Evolutionary conservation across 768 basidiomycete genomes (phyloP).

Genomic region (Lyophyllum decastes): DNA sequence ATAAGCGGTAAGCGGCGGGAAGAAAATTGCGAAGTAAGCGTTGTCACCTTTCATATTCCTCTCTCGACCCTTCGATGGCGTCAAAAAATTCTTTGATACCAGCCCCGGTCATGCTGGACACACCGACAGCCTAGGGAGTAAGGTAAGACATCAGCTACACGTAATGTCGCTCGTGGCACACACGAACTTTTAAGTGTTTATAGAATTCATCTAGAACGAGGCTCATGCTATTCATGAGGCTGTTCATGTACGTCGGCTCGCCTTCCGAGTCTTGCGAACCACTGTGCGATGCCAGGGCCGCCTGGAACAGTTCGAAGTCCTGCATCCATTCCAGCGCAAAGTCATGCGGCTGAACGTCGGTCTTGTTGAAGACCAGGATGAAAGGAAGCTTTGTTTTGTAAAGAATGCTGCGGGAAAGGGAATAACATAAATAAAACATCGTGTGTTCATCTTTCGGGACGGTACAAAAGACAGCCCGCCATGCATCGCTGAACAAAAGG

Average conservation of each 20-base stretch:
- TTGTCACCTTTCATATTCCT: constrained; percentile 85
- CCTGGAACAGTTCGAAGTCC: constrained; percentile 95
- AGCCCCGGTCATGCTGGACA: constrained; percentile 94
- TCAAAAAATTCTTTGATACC: constrained; percentile 91
- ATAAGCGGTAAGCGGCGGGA: constrained; percentile 4
- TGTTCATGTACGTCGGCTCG: constrained; percentile 97
- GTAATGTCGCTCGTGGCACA: not conserved
- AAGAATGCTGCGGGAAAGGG: constrained; percentile 62
- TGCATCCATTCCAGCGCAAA: constrained; percentile 98
- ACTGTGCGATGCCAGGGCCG: constrained; percentile 72
- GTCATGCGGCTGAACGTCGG: constrained; percentile 84
- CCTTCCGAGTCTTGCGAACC: constrained; percentile 76
- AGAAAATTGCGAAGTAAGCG: not conserved
- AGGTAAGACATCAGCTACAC: not conserved
- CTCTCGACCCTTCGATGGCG: constrained; percentile 83
- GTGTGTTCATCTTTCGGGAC: not conserved
- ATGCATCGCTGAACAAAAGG: not conserved
- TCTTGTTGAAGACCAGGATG: constrained; percentile 98
- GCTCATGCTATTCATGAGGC: constrained; percentile 99
- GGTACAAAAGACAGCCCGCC: not conserved
- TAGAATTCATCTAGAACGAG: constrained; percentile 98
- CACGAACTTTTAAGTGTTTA: constrained; percentile 83
- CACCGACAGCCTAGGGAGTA: constrained; percentile 78
- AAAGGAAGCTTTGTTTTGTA: constrained; percentile 99
- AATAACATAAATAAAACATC: not conserved